Evolutionary conservation across 352 stramenopile genomes (phyloP), one percentile per base, ranked within the genome.

Genomic region (Pythium plurisporium): DNA sequence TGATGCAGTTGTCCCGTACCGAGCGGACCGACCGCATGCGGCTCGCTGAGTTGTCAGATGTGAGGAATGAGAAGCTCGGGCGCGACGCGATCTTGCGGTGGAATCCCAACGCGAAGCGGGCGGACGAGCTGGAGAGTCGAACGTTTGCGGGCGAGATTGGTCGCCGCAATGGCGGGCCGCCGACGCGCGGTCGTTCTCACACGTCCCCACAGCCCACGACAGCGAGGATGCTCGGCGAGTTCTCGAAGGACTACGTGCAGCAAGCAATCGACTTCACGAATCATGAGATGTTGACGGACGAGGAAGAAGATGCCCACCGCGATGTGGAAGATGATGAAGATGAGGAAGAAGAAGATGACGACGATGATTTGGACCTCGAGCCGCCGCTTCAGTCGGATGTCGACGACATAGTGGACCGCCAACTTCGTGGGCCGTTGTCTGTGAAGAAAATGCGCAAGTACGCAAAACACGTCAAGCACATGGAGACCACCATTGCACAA

Each of bases 401-500:
- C 11, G 42, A 54, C 14, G 51, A 68, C 8, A 8, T 64, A 25
- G 42, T 62, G 12, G 40, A 62, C 11, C 60, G 43, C 4, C 49
- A 63, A 33, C 34, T 63, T 57, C 57, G 56, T 2, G 65, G 63
- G 12, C 41, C 31, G 2, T 65, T 66, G 33, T 82, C 74, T 14
- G 68, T 73, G 5, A 63, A 81, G 42, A 70, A 86, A 42, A 62
- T 91, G 50, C 73, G 68, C 42, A 87, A 66, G 38, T 91, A 58
- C 38, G 50, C 42, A 12, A 58, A 49, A 22, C 50, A 89, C 57
- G 76, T 89, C 46, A 78, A 82, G 52, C 82, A 91, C 51, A 89
- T 91, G 79, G 79, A 91, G 58, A 76, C 80, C 43, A 91, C 82
- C 5, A 88, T 91, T 30, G 77, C 77, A 15, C 76, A 88, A 63